Evolutionary conservation across 352 stramenopile genomes (phyloP).

Genomic region (Globisporangium carolinianum): DNA sequence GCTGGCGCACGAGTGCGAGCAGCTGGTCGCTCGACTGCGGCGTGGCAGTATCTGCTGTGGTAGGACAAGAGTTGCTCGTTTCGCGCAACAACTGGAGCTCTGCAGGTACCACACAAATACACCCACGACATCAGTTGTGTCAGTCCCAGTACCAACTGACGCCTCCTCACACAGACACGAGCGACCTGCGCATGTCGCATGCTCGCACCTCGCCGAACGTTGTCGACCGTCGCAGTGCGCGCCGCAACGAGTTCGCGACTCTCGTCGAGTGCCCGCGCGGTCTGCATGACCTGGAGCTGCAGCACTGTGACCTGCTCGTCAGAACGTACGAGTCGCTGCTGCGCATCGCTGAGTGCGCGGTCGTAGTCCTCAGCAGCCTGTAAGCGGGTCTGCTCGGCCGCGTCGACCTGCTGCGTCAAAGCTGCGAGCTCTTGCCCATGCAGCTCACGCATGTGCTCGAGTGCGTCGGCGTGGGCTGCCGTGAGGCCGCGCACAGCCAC

Average conservation of each 20-base stretch:
- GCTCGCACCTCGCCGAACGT: slow-evolving; percentile 36
- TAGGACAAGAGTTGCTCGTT: slow-evolving; percentile 1
- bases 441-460: neutral
- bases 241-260: slow-evolving; percentile 22
- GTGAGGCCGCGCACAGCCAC: neutral
- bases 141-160: neutral
- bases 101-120: slow-evolving; percentile 5
- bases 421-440: neutral
- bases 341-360: no score
- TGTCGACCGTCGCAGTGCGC: slow-evolving; percentile 43
- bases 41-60: neutral
- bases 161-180: neutral
- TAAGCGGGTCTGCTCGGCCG: neutral
- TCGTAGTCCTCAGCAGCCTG: no score
- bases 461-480: neutral
- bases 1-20: slow-evolving; percentile 32
- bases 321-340: neutral
- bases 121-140: neutral
- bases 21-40: slow-evolving; percentile 23
- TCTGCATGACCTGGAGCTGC: slow-evolving; percentile 11
- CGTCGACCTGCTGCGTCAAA: neutral
- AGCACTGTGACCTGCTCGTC: slow-evolving; percentile 1
- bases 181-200: no score
- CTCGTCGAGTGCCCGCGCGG: slow-evolving; percentile 17
- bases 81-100: slow-evolving; percentile 26